Conservation (phyloP, 768 basidiomycete species). For the Cystofilobasidium bisporidii region DNA sequence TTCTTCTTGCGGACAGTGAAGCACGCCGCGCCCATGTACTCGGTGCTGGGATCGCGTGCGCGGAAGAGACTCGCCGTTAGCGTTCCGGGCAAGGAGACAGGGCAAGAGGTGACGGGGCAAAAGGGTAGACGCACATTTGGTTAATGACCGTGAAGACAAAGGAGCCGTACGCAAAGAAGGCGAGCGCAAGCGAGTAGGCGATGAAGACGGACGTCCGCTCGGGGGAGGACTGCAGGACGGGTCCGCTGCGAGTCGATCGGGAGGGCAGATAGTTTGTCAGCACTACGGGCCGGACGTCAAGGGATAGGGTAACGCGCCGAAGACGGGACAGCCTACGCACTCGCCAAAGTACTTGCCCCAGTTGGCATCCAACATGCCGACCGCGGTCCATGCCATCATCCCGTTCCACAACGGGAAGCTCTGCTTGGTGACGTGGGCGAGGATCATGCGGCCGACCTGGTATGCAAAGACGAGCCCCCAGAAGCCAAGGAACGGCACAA, state of each 20-base stretch:
- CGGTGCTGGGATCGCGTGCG: conserved; percentile 56
- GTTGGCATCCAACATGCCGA: conserved; percentile 76
- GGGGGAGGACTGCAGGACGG: conserved; percentile 53
- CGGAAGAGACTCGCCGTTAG: too few species aligned
- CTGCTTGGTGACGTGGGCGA: conserved; percentile 77
- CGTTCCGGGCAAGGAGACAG: too few species aligned
- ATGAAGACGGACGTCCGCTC: conserved; percentile 61
- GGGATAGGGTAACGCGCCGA: background rate
- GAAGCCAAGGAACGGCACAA: conserved; percentile 78
- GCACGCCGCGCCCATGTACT: conserved; percentile 87
- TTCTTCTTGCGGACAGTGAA: conserved; percentile 86
- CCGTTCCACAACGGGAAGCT: conserved; percentile 79
- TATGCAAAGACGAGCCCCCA: conserved; percentile 56
- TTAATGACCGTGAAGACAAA: conserved; percentile 27
- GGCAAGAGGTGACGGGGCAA: too few species aligned
- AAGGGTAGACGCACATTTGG: conserved; percentile 20
- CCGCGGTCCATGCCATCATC: conserved; percentile 70
- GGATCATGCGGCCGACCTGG: conserved; percentile 80
- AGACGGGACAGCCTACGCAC: conserved; percentile 44
- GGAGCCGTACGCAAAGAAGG: conserved; percentile 35
- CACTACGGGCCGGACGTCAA: too few species aligned
- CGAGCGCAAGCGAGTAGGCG: conserved; percentile 57
- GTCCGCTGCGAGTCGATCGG: conserved; percentile 21
- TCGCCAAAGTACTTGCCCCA: conserved; percentile 55
- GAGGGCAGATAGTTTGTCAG: background rate